Conservation (phyloP, 2,329 filamentous ascomycete genomes). For the Diaporthe vaccinii region DNA sequence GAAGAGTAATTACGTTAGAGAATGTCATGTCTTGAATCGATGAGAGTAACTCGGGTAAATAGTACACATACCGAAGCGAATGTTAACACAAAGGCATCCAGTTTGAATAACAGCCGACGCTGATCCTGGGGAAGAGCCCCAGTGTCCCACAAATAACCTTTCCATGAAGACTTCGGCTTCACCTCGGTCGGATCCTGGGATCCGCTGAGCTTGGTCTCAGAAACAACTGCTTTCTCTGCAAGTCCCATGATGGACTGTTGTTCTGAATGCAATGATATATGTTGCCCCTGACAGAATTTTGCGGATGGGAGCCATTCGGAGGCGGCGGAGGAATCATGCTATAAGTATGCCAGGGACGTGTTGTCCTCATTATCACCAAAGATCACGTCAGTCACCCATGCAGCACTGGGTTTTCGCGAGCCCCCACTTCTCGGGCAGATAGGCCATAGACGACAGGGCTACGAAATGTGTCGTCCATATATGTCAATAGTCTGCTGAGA, state of each 20-base stretch:
- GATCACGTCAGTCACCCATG: slow-evolving; percentile 29
- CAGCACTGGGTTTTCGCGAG: slow-evolving; percentile 16
- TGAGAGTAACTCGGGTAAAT: not conserved
- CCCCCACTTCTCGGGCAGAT: slow-evolving; percentile 28
- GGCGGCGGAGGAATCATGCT: not conserved
- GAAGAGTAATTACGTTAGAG: not conserved
- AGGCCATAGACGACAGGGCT: not conserved
- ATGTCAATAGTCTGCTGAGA: not conserved
- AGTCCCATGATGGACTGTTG: slow-evolving; percentile 7
- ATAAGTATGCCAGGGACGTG: not conserved
- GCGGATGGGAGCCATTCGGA: not conserved
- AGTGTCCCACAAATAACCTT: slow-evolving; percentile 54
- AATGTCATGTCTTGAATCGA: not conserved
- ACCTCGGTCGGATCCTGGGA: slow-evolving; percentile 41
- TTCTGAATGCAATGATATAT: not conserved
- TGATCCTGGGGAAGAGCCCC: slow-evolving; percentile 51
- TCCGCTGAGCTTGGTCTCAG: not conserved
- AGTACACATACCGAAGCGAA: slow-evolving; percentile 46
- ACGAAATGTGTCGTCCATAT: not conserved
- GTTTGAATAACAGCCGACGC: slow-evolving; percentile 51
- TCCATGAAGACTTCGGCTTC: slow-evolving; percentile 50
- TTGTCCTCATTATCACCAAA: slow-evolving; percentile 29
- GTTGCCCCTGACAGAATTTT: not conserved
- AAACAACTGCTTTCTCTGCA: slow-evolving; percentile 10
- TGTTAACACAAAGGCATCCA: slow-evolving; percentile 52